Conservation (phyloP, 805 yeast species). For the Ascoidea asiatica region DNA sequence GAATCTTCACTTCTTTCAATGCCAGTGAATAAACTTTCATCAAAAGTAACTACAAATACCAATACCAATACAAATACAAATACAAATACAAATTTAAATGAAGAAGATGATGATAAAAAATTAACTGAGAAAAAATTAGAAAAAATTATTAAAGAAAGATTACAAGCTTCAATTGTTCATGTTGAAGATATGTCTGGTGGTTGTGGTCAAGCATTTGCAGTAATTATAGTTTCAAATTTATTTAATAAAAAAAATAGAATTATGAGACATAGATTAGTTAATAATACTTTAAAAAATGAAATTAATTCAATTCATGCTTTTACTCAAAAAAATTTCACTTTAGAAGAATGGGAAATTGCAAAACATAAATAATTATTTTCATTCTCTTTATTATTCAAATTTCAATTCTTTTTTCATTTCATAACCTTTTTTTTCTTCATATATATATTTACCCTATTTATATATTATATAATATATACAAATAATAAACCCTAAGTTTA, state of each 20-base stretch:
- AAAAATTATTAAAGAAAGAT: slow-evolving; percentile 6
- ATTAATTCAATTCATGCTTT: slow-evolving; percentile 86
- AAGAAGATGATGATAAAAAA: too few species aligned
- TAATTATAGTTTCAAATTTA: slow-evolving; percentile 58
- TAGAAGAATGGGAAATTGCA: slow-evolving; percentile 62
- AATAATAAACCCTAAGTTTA: not conserved
- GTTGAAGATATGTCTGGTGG: slow-evolving; percentile 54
- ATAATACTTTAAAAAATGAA: slow-evolving; percentile 67
- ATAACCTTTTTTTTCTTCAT: too few species aligned
- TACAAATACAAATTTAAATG: too few species aligned
- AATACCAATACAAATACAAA: too few species aligned
- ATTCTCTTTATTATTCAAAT: too few species aligned
- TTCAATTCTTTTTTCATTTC: too few species aligned
- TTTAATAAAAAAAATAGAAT: slow-evolving; percentile 77
- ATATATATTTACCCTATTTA: too few species aligned
- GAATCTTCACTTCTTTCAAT: too few species aligned
- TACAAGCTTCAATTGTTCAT: slow-evolving; percentile 15
- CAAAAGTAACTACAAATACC: too few species aligned
- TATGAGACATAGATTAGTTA: slow-evolving; percentile 78
- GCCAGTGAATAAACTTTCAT: too few species aligned
- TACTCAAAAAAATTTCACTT: slow-evolving; percentile 81
- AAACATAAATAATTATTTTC: not conserved
- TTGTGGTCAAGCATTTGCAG: slow-evolving; percentile 97
- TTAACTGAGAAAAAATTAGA: slow-evolving; percentile 5
- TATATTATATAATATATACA: not conserved